Base-by-base conservation (phyloP, 805 yeast genomes). In the Wickerhamomyces queroliae region DNA sequence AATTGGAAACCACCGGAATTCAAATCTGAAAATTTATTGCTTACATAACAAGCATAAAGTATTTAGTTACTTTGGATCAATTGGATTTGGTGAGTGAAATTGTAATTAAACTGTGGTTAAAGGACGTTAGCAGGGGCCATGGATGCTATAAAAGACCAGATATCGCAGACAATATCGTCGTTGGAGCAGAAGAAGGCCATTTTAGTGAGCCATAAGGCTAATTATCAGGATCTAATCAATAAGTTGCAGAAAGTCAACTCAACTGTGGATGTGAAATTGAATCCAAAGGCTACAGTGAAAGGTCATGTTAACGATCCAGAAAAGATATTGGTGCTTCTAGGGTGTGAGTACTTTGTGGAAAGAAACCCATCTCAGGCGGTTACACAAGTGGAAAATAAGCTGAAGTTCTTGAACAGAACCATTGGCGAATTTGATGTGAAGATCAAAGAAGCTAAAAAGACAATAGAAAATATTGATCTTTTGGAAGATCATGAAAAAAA, bases 301-400 rank as follows among this genome's bases (percentile, higher is more conserved):
- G 58, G 50, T 3, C 37, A 28, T 6, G 48, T 53, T 8, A 10
- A 36, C 2, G 44, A 56, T 32, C 56, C 61, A 7, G 35, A 39
- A 11, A 49, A 47, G 39, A 46, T 53, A 7, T 37, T 62, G 48
- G 65, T 66, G 2, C 52, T 52, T 8, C 44, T 70, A 9, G 73
- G 74, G 0, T 64, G 59, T 36, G 73, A 66, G 4, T 68, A 67
- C 43, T 67, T 63, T 45, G 67, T 56, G 12, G 66, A 67, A 31
- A 57, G 57, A 41, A 47, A 52, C 2, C 49, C 50, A 2, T 27
- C 23, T 1, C 61, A 59, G 7, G 72, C 74, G 0, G 41, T 40
- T 1, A 42, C 40, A 3, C 62, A 58, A 26, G 55, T 48, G 55
- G 36, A 51, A 44, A 22, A 49, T 27, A 58, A 64, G 38, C 35